Base-by-base conservation (phyloP, 169 alveolate species). In the Eimeria brunetti region DNA sequence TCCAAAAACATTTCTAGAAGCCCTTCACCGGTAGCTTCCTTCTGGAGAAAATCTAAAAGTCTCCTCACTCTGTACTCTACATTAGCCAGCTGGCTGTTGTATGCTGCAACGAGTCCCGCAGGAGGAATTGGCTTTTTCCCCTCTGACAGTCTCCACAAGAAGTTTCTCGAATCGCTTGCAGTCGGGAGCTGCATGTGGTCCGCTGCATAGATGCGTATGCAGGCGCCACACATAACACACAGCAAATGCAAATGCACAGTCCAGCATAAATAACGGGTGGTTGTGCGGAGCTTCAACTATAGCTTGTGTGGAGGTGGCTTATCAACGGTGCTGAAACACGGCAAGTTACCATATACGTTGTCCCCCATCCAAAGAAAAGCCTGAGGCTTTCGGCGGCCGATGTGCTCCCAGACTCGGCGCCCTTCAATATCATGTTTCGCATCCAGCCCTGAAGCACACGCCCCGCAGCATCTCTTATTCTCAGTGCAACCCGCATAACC, bases 361-460 rank as follows among this genome's bases (percentile, higher is more conserved):
- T 92, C 96, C 44, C 96, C 96, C 69, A 92, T 88, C 91, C 91
- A 83, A 44, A 88, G 93, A 33, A 92, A 92, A 30, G 89, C 86
- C 22, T 69, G 76, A 51, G 96, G 96, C 49, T 44, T 60, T 27
- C 93, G 91, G 83, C 93, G 69, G 56, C 73, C 0, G 24, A 92
- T 80, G 85, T 80, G 53, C 27, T 41, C 51, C 96, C 96, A 92
- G n/a, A 92, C 89, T 27, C 41, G 93, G 44, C 93, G 92, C 33
- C 89, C 93, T 83, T 92, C 96, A 41, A n/a, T 41, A 24, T 81
- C 88, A 62, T 62, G 92, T 36, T 86, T 62, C 81, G 71, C 71
- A 44, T 86, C 92, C 49, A 86, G 81, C 64, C 92, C 92, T 86
- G 71, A 86, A 62, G 9, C 41, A 11, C 67, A 62, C 11, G 51